Percentiles rank a stretch among this genome's conserved stretches.
Conservation (phyloP, 169 alveolate genomes). For the Plasmodium vivax region DNA sequence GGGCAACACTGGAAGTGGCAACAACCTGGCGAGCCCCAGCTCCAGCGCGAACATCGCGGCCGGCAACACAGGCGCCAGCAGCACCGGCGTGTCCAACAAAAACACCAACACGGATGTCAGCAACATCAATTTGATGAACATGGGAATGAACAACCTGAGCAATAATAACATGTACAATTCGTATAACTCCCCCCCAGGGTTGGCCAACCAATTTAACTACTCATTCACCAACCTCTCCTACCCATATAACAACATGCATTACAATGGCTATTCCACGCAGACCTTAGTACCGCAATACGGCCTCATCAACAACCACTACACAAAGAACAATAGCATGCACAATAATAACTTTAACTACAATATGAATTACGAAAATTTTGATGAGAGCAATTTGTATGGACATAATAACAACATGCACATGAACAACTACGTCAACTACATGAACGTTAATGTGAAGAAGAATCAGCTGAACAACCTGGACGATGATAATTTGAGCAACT, state of each 20-base stretch:
- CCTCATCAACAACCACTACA: slow-evolving; percentile 42
- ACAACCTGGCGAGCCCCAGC: neutral
- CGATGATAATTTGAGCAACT: slow-evolving; percentile 60
- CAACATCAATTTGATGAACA: slow-evolving; percentile 29
- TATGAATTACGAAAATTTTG: slow-evolving; percentile 60
- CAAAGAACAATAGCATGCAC: slow-evolving; percentile 42
- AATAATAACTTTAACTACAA: slow-evolving; percentile 58
- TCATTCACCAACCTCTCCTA: slow-evolving; percentile 51
- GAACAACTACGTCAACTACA: slow-evolving; percentile 62
- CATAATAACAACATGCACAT: slow-evolving; percentile 52
- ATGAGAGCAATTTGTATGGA: slow-evolving; percentile 55
- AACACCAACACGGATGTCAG: slow-evolving; percentile 51
- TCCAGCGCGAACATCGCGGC: neutral
- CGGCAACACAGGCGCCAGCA: slow-evolving; percentile 4
- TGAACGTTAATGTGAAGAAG: slow-evolving; percentile 50
- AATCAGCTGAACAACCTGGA: slow-evolving; percentile 40
- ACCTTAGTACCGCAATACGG: slow-evolving; percentile 61
- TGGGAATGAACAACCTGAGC: slow-evolving; percentile 41
- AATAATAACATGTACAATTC: slow-evolving; percentile 55
- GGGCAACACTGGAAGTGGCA: neutral
- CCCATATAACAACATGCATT: slow-evolving; percentile 63
- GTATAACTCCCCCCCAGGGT: slow-evolving; percentile 70
- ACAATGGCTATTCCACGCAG: slow-evolving; percentile 61
- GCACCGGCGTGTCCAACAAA: slow-evolving; percentile 15
- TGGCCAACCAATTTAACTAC: slow-evolving; percentile 54